Conservation (phyloP, 108 stramenopile genomes). For the Stephanodiscus triporus region DNA sequence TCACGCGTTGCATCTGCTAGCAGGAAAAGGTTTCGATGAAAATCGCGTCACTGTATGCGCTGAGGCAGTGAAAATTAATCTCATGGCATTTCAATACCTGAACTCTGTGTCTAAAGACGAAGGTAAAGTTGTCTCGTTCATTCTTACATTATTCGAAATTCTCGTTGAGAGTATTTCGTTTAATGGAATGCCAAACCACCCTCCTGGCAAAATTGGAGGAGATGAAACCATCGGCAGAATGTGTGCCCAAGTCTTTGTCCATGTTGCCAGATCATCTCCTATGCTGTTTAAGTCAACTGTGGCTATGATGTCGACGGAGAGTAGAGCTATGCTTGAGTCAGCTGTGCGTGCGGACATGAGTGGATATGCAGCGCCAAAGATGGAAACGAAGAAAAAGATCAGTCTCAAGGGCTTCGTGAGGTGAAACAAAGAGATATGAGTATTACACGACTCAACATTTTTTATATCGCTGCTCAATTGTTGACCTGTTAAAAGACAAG, state of each 20-base stretch:
- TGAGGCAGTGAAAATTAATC: conserved; percentile 68
- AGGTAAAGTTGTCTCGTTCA: conserved; percentile 53
- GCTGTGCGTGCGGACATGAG: conserved; percentile 88
- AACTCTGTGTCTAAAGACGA: conserved; percentile 44
- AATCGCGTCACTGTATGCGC: conserved; percentile 58
- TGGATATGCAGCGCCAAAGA: conserved; percentile 60
- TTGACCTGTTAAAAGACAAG: too few species aligned
- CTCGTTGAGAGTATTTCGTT: conserved; percentile 64
- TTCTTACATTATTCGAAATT: conserved; percentile 61
- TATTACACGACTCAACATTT: too few species aligned
- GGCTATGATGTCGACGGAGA: conserved; percentile 51
- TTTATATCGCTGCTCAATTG: too few species aligned
- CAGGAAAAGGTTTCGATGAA: conserved; percentile 25
- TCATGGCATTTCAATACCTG: conserved; percentile 75
- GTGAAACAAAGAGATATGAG: too few species aligned
- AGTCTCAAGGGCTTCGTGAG: conserved; percentile 68
- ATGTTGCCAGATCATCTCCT: conserved; percentile 69
- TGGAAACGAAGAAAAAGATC: conserved; percentile 72
- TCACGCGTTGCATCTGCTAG: conserved; percentile 51
- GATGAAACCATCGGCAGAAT: conserved; percentile 64
- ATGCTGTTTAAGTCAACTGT: conserved; percentile 73
- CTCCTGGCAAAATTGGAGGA: conserved; percentile 48
- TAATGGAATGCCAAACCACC: conserved; percentile 86
- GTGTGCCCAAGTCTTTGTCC: conserved; percentile 78
- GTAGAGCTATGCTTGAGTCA: conserved; percentile 69